These are phyloP conservation scores for Psilocybe azurescens DNA, from an alignment of 768 basidiomycete species.

Conservation along the genomic window DNA sequence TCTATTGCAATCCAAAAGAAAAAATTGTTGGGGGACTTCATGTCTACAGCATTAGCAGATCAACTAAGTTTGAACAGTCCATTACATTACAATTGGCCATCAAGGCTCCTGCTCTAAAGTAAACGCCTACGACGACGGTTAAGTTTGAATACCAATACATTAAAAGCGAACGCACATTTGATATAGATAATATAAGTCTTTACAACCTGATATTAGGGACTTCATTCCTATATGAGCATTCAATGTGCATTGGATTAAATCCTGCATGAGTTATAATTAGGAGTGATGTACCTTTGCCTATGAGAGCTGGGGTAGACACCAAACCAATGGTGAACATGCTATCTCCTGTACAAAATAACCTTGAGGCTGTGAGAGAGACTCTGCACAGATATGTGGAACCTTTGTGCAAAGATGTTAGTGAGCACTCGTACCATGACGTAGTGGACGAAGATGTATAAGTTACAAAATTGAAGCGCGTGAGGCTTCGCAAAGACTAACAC, in stretches of 20 bases:
- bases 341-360: slow-evolving; percentile 17
- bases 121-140: slow-evolving; percentile 30
- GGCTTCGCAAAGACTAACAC: too few species aligned
- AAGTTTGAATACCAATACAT: slow-evolving; percentile 39
- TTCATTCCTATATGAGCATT: slow-evolving; percentile 36
- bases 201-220: slow-evolving; percentile 46
- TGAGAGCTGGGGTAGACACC: slow-evolving; percentile 3
- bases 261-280: slow-evolving; percentile 29
- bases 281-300: slow-evolving; percentile 5
- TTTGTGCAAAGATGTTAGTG: slow-evolving; percentile 23
- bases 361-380: slow-evolving; percentile 2
- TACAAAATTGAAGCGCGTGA: too few species aligned
- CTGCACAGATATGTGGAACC: slow-evolving; percentile 20
- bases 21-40: slow-evolving; percentile 40
- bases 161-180: slow-evolving; percentile 31
- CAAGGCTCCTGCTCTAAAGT: slow-evolving; percentile 46
- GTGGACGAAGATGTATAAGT: too few species aligned
- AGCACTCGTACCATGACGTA: slow-evolving; percentile 7
- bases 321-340: slow-evolving; percentile 3
- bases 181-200: slow-evolving; percentile 40
- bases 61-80: slow-evolving; percentile 40
- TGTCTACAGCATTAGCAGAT: slow-evolving; percentile 39
- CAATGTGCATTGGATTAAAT: slow-evolving; percentile 33
- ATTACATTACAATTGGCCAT: slow-evolving; percentile 41
- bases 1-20: neutral